Evolutionary conservation across 1,284 basidiomycete genomes (phyloP).

Genomic region (Trichosporon faecale): DNA sequence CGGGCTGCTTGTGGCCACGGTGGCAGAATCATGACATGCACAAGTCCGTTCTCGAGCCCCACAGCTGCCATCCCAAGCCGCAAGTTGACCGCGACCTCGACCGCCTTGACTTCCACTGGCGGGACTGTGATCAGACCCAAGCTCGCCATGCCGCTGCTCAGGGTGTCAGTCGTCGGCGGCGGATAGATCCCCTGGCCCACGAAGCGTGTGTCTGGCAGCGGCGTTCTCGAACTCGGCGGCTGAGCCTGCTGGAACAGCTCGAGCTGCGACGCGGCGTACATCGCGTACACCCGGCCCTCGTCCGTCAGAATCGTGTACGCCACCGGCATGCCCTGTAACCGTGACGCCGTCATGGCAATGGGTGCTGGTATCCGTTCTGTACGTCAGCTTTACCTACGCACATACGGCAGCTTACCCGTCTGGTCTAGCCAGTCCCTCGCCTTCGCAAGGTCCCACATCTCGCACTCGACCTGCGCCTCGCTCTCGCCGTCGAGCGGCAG

Average conservation of each 20-base stretch:
- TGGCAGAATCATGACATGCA: slow-evolving; percentile 57
- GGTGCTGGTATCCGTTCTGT: slow-evolving; percentile 26
- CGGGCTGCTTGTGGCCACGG: slow-evolving; percentile 30
- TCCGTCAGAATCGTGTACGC: slow-evolving; percentile 47
- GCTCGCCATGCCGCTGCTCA: slow-evolving; percentile 14
- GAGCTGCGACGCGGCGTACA: slow-evolving; percentile 34
- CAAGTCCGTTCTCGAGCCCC: slow-evolving; percentile 64
- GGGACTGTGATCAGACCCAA: slow-evolving; percentile 6
- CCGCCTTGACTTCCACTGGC: slow-evolving; percentile 58
- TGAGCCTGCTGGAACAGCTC: slow-evolving; percentile 13
- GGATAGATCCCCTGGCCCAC: neutral
- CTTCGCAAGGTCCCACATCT: slow-evolving; percentile 41
- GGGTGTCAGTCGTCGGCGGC: neutral
- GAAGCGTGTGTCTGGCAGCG: neutral
- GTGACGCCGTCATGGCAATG: slow-evolving; percentile 22
- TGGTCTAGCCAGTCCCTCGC: slow-evolving; percentile 33
- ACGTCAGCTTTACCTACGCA: neutral
- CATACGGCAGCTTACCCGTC: slow-evolving; percentile 19
- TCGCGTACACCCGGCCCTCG: slow-evolving; percentile 52
- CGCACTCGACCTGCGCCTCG: slow-evolving; percentile 44
- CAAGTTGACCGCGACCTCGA: slow-evolving; percentile 66
- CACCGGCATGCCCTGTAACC: slow-evolving; percentile 35
- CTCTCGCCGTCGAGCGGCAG: slow-evolving; percentile 43
- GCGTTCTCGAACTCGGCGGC: neutral
- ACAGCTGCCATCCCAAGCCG: slow-evolving; percentile 82